phyloP scores from a whole-genome alignment of 257 asterid genomes.

The Fraxinus anomala region DNA sequence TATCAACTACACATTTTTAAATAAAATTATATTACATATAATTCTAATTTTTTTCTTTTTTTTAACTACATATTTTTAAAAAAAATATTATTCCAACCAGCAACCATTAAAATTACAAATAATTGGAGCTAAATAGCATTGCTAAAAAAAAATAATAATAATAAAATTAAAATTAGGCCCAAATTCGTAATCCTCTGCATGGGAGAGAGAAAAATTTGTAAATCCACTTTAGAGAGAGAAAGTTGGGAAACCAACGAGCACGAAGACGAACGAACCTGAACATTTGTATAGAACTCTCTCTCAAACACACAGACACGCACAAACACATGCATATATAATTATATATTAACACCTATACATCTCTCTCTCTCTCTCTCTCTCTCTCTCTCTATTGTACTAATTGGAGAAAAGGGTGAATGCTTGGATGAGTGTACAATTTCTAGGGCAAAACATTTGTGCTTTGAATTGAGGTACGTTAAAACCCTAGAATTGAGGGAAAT shows the following conservation, averaged over 20 bases:
- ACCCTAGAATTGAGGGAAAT: constrained; percentile 47
- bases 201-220: constrained; percentile 32
- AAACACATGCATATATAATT: constrained; percentile 7
- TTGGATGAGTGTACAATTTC: constrained; percentile 22
- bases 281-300: constrained; percentile 1
- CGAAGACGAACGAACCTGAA: constrained; percentile 38
- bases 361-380: no score
- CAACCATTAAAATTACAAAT: no score
- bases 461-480: constrained; percentile 40
- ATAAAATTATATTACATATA: no score
- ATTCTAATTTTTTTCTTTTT: no score
- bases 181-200: background rate
- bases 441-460: constrained; percentile 39
- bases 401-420: constrained; percentile 22
- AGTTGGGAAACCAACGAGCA: constrained; percentile 30
- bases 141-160: no score
- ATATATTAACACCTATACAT: constrained; percentile 9
- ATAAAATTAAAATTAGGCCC: background rate
- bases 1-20: no score
- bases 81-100: no score
- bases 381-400: background rate
- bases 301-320: constrained; percentile 12
- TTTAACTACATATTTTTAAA: no score
- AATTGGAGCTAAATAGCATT: no score
- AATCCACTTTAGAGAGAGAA: constrained; percentile 39